Conservation (phyloP, 805 yeast species). For the Nakazawaea peltata region DNA sequence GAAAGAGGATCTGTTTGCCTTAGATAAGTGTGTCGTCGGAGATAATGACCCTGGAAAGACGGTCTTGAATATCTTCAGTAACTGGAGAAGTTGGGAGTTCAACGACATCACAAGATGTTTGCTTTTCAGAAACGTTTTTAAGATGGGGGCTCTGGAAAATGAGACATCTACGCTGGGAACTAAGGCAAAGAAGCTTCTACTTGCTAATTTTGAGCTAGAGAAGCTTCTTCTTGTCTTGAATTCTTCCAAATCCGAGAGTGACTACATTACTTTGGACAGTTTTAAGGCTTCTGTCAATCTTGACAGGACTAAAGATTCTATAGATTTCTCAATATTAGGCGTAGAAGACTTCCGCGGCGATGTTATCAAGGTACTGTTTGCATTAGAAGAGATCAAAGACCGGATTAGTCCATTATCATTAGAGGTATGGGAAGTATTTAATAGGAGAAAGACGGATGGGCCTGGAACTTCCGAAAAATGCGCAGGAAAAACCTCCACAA, state of each 20-base stretch:
- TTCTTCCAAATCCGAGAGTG: constrained; percentile 22
- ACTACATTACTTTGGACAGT: constrained; percentile 15
- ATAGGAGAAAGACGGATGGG: too few species aligned
- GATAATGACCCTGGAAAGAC: constrained; percentile 36
- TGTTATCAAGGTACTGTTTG: constrained; percentile 1
- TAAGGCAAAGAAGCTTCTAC: not conserved
- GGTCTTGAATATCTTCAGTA: constrained; percentile 51
- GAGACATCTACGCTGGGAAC: too few species aligned
- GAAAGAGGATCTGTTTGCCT: constrained; percentile 23
- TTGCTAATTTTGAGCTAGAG: constrained; percentile 23
- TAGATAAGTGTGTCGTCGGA: constrained; percentile 27
- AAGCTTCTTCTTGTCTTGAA: constrained; percentile 20
- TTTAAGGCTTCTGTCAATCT: not conserved
- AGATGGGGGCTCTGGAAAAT: constrained; percentile 8
- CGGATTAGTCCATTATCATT: constrained; percentile 5
- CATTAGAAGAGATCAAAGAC: constrained; percentile 2
- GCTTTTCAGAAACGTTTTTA: constrained; percentile 45
- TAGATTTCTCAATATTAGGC: not conserved
- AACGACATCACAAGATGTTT: constrained; percentile 49
- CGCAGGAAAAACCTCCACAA: not conserved
- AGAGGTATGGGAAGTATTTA: not conserved
- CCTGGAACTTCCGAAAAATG: not conserved
- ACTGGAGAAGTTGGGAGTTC: constrained; percentile 93
- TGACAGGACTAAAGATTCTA: not conserved
- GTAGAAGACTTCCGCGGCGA: not conserved